Evolutionary conservation across 2,329 filamentous ascomycete genomes (phyloP), one percentile per base, ranked within the genome.

Genomic region (Tricladium varicosporioides): DNA sequence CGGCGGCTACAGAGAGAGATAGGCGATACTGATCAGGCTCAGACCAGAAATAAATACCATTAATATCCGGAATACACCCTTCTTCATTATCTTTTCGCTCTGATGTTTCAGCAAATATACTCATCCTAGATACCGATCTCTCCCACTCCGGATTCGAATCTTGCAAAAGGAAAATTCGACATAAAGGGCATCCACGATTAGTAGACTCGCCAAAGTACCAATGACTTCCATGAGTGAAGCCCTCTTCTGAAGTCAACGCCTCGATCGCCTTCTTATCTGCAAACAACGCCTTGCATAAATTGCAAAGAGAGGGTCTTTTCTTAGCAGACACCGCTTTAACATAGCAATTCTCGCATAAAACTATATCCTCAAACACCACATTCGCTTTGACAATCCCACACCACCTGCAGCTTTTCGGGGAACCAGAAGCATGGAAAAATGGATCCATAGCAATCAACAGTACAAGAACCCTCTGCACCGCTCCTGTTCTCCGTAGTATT

Each of bases 11-110:
- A 13, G 52, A 58, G 5, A 58, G 16, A 36, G 33, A 22, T 5
- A 58, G 14, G 5, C 40, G 51, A 33, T 46, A 58, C 44, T 51
- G 52, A 11, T 54, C 51, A 5, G 31, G 10, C 14, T 47, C 27
- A 5, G 56, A 54, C 36, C 42, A 43, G 42, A 58, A 58, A 22
- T 51, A 58, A n/a, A 58, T n/a, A 4, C 42, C 42, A n/a, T 54
- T 44, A 32, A 58, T 44, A 46, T 58, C 52, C 4, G n/a, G n/a
- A n/a, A n/a, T n/a, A n/a, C n/a, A n/a, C 15, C 5, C 32, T 16
- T 22, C 13, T 16, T 51, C 43, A 2, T n/a, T n/a, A n/a, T n/a
- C n/a, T n/a, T n/a, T n/a, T n/a, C n/a, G n/a, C n/a, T n/a, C n/a
- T n/a, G n/a, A n/a, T n/a, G 11, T 44, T 13, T 48, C 47, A 15